Conservation (phyloP, 257 asterid genomes). For the Penstemon barbatus region DNA sequence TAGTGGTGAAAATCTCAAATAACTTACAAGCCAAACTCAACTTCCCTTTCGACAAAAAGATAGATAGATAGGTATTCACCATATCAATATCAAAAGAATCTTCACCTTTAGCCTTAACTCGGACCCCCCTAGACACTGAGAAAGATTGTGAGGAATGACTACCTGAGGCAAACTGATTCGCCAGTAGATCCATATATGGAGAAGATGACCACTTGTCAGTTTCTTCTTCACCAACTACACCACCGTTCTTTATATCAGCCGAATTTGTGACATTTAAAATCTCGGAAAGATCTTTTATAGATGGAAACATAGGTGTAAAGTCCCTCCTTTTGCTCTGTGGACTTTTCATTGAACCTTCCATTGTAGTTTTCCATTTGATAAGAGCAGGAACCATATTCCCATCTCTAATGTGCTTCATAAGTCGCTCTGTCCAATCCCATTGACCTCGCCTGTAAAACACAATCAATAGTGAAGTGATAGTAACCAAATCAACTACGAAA, state of each 20-base stretch:
- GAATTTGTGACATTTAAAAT: constrained; percentile 42
- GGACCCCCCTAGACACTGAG: constrained; percentile 55
- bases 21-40: constrained; percentile 87
- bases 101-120: constrained; percentile 60
- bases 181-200: constrained; percentile 83
- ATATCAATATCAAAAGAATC: constrained; percentile 80
- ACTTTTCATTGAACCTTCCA: constrained; percentile 65
- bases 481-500: constrained; percentile 75
- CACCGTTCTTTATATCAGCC: constrained; percentile 25
- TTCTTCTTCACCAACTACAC: constrained; percentile 29
- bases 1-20: constrained; percentile 70
- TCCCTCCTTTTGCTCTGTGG: constrained; percentile 71
- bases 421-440: constrained; percentile 72
- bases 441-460: constrained; percentile 62
- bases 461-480: constrained; percentile 69
- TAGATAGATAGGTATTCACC: constrained; percentile 86
- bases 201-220: constrained; percentile 91
- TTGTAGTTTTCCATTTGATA: constrained; percentile 75
- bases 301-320: constrained; percentile 70
- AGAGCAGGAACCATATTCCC: constrained; percentile 70
- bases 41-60: constrained; percentile 84
- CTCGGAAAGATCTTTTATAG: constrained; percentile 46
- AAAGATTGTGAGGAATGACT: constrained; percentile 31
- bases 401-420: constrained; percentile 69
- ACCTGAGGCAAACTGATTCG: constrained; percentile 40